phyloP scores from a whole-genome alignment of 345 rosid species.

The Passiflora organensis region DNA sequence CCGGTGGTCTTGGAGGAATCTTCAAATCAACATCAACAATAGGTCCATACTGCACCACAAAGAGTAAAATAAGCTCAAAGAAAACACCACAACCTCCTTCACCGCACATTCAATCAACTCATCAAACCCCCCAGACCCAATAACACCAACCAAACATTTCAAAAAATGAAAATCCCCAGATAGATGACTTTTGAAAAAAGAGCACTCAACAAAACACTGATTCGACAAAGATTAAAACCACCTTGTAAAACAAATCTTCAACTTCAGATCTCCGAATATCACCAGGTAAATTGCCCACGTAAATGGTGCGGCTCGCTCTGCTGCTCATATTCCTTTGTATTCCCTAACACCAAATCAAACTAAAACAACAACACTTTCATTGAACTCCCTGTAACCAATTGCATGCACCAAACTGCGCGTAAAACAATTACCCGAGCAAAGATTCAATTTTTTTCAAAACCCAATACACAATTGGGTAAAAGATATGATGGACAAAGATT shows the following conservation, averaged over 20 bases:
- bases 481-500: no score
- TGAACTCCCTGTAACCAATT: no score
- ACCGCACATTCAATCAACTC: neutral
- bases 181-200: no score
- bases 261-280: slow-evolving; percentile 94
- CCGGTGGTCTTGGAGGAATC: slow-evolving; percentile 96
- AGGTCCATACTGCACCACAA: slow-evolving; percentile 96
- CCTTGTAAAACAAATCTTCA: slow-evolving; percentile 97
- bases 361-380: no score
- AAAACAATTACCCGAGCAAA: no score
- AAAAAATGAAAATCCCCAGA: neutral
- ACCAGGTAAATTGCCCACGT: slow-evolving; percentile 97
- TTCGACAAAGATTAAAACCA: neutral
- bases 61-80: no score
- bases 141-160: neutral
- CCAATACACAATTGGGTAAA: no score
- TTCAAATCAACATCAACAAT: slow-evolving; percentile 80
- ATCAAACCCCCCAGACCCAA: neutral
- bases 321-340: slow-evolving; percentile 30
- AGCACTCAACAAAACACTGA: neutral
- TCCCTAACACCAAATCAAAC: neutral
- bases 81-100: neutral
- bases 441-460: no score
- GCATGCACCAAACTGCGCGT: no score
- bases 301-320: slow-evolving; percentile 79